A percentile compares a stretch with the other conserved stretches of the same genome.
These are phyloP conservation scores for Pseudophaeomoniella oleicola DNA, from an alignment of 2,329 filamentous ascomycete genomes.

Conservation along the genomic window DNA sequence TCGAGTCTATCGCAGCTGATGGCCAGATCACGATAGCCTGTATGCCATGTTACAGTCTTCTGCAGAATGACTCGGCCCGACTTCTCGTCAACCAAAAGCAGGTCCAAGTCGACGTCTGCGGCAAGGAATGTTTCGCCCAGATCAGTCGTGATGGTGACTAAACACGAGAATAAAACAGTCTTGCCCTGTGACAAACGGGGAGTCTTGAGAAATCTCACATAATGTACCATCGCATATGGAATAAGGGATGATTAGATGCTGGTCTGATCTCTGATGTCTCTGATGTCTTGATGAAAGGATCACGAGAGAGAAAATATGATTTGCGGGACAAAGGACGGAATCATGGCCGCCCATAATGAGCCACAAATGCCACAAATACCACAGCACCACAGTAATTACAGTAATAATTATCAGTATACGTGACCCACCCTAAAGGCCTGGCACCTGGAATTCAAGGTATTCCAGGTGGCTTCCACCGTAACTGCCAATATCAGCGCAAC, in stretches of 20 bases:
- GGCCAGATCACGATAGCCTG: conserved; percentile 27
- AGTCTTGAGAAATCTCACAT: conserved; percentile 54
- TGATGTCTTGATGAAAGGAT: not conserved
- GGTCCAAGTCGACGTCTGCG: conserved; percentile 28
- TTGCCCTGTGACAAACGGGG: conserved; percentile 34
- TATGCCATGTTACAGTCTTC: conserved; percentile 28
- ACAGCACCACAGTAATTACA: too few relatives aligned
- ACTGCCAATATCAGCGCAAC: too few relatives aligned
- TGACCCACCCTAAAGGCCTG: too few relatives aligned
- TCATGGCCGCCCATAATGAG: too few relatives aligned
- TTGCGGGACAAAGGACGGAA: too few relatives aligned
- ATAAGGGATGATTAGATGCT: conserved; percentile 5
- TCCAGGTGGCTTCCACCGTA: too few relatives aligned
- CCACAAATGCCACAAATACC: too few relatives aligned
- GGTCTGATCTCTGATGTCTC: not conserved
- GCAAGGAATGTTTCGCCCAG: conserved; percentile 50
- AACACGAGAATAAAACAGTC: conserved; percentile 28
- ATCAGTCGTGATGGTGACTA: conserved; percentile 54
- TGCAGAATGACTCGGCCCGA: conserved; percentile 22
- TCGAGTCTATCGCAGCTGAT: conserved; percentile 22
- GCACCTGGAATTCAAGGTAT: too few relatives aligned
- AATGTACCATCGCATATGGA: conserved; percentile 37
- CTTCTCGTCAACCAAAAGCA: conserved; percentile 5
- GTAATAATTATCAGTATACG: too few relatives aligned
- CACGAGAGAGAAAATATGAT: not conserved